phyloP scores from a whole-genome alignment of 225 moss, liverwort and hornwort genomes.

The Lunularia cruciata region DNA sequence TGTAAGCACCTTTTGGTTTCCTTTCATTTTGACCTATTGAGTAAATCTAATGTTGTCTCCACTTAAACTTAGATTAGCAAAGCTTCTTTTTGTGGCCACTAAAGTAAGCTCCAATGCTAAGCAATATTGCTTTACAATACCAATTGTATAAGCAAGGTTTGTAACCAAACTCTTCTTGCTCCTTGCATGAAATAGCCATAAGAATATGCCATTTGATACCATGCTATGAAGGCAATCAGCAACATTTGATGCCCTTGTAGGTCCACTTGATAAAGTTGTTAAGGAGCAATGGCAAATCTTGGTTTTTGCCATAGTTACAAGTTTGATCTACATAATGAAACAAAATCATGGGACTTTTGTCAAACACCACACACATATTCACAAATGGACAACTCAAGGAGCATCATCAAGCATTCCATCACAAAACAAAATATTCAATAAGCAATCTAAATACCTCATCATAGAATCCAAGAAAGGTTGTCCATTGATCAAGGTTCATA shows the following conservation, averaged over 20 bases:
- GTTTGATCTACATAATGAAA: slow-evolving; percentile 61
- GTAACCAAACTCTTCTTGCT: background rate
- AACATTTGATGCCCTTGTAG: slow-evolving; percentile 42
- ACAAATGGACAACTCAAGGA: no score
- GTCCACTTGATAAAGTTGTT: slow-evolving; percentile 99
- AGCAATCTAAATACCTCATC: slow-evolving; percentile 85
- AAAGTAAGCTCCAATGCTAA: slow-evolving; percentile 2
- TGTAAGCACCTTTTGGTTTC: background rate
- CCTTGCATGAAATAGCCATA: background rate
- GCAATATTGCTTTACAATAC: background rate
- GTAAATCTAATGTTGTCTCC: background rate
- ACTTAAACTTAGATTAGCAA: background rate
- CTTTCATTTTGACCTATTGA: slow-evolving; percentile 10
- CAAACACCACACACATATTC: no score
- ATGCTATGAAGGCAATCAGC: slow-evolving; percentile 19
- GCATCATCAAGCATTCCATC: no score
- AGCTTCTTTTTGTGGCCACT: slow-evolving; percentile 13
- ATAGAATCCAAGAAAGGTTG: slow-evolving; percentile 90
- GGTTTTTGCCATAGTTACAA: slow-evolving; percentile 92
- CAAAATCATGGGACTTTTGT: background rate
- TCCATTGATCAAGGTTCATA: slow-evolving; percentile 98
- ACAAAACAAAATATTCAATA: no score
- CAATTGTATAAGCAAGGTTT: background rate
- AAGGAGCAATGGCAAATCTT: slow-evolving; percentile 95
- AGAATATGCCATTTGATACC: background rate